Evolutionary conservation across 352 stramenopile species (phyloP), one percentile per base, ranked within the genome.

Genomic region (Pythium folliculosum): DNA sequence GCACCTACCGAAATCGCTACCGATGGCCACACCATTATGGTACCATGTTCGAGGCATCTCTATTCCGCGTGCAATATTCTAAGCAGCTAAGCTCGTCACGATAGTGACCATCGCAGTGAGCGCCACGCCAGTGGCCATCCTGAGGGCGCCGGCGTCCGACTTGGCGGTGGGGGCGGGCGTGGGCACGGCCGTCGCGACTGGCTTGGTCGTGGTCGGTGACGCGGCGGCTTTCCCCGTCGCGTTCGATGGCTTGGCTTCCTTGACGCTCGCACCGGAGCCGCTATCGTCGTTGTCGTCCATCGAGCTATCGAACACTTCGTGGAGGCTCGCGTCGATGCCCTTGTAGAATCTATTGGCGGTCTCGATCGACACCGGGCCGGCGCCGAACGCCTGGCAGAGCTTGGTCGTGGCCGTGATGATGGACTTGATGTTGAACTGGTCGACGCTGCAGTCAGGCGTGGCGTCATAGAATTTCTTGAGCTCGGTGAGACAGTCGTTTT

Each of bases 391-490:
- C 44, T 63, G 17, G 25, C 57, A 63, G 5, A 63, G 57, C 44
- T 53, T 55, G 25, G 37, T 4, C 5, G 25, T 53, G 22, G 44
- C 27, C 2, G 23, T 14, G 44, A 47, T 47, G 13, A 35, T 19
- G 16, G 43, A 45, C 21, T 55, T 45, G 43, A 45, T 13, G 27
- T 54, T 55, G 16, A 63, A 17, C 3, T 44, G 30, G 17, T 35
- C 30, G 25, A 63, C 5, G 14, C n/a, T n/a, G 27, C 57, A 63
- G n/a, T 63, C 44, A 3, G 57, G 44, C 16, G 57, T 52, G 17
- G 40, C 23, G 9, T 64, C 47, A 12, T 38, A n/a, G n/a, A 64
- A 13, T 21, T 37, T 65, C 19, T 14, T 32, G 9, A 65, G 58
- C 14, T 35, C 21, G 16, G 32, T 21, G 4, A 55, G 32, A 23